Evolutionary conservation across 805 yeast genomes (phyloP).

Genomic region (Cyberlindnera euphorbiae): DNA sequence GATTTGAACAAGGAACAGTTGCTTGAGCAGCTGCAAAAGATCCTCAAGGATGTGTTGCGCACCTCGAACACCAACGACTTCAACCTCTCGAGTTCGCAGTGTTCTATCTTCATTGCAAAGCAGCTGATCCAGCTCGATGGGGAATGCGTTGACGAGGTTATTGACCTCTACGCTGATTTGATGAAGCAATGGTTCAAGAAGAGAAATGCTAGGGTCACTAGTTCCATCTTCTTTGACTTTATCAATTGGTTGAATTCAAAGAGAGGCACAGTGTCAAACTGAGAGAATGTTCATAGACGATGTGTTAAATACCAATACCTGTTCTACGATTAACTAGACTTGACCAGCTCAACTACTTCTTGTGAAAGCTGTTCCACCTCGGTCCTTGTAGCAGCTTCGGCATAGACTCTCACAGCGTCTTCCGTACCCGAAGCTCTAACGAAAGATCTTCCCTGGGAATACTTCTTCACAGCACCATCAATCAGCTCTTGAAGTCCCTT

Average conservation of each 20-base stretch:
- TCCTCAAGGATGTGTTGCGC: constrained; percentile 39
- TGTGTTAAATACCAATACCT: no score
- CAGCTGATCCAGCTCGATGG: constrained; percentile 36
- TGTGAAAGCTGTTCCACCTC: constrained; percentile 44
- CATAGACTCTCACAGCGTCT: constrained; percentile 93
- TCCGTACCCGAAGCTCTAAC: constrained; percentile 98
- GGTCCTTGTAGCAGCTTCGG: constrained; percentile 64
- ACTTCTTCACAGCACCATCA: constrained; percentile 56
- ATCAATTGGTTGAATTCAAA: constrained; percentile 73
- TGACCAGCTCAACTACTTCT: constrained; percentile 35
- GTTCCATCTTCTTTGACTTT: constrained; percentile 67
- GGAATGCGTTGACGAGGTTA: constrained; percentile 36
- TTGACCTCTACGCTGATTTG: constrained; percentile 51
- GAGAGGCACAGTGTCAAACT: constrained; percentile 9
- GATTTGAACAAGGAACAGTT: constrained; percentile 20
- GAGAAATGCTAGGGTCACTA: constrained; percentile 41
- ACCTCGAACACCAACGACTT: constrained; percentile 33
- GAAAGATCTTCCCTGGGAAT: constrained; percentile 70
- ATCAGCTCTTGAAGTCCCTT: constrained; percentile 69
- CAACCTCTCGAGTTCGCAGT: constrained; percentile 47
- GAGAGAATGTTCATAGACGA: neutral
- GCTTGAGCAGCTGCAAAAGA: constrained; percentile 29
- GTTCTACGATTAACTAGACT: constrained; percentile 2
- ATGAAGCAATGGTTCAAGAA: constrained; percentile 58
- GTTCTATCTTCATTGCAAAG: constrained; percentile 63